Evolutionary conservation across 441 rosid genomes (phyloP), one percentile per base, ranked within the genome.

Genomic region (Euphorbia corollata): DNA sequence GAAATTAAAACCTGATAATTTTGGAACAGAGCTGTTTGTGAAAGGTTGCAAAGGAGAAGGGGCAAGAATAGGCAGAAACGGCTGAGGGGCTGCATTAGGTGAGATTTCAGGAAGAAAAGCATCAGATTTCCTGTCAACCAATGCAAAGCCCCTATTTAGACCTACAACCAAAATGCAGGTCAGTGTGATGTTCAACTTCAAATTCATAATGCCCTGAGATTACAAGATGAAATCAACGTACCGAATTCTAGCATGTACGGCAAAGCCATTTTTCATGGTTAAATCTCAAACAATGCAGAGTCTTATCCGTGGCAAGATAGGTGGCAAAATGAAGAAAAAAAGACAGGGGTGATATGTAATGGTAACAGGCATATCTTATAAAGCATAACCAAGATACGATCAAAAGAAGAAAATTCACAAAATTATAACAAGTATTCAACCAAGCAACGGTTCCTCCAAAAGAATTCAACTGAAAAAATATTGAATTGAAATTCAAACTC

Each of bases 31-130:
- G 50, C 70, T 86, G 73, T 86, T 90, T 0, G 82, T 79, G 79
- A 79, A 92, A 19, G 96, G 89, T 69, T 81, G 78, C 79, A 92
- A 72, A 8, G 98, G 97, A 69, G 96, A 84, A 69, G 97, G 96
- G 30, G 97, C 95, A 61, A 85, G 83, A 72, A 85, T 74, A 53
- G 98, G 96, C 65, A 92, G 90, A 71, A 87, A 86, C 4, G 98
- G 98, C 73, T 82, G 92, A 54, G 96, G 98, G 67, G 88, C 74
- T 62, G 72, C 79, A 66, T 65, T 77, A 15, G 95, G 95, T 27
- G 96, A 74, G 58, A 86, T 83, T 83, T 83, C 73, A 34, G 98
- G 92, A 71, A 83, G 70, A 61, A 75, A 68, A 67, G 36, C 80
- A 75, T 71, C 77, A 41, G 32, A 50, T 59, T 68, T 70, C 54